Evolutionary conservation across 768 basidiomycete genomes (phyloP).

Genomic region (Lentinula edodes): DNA sequence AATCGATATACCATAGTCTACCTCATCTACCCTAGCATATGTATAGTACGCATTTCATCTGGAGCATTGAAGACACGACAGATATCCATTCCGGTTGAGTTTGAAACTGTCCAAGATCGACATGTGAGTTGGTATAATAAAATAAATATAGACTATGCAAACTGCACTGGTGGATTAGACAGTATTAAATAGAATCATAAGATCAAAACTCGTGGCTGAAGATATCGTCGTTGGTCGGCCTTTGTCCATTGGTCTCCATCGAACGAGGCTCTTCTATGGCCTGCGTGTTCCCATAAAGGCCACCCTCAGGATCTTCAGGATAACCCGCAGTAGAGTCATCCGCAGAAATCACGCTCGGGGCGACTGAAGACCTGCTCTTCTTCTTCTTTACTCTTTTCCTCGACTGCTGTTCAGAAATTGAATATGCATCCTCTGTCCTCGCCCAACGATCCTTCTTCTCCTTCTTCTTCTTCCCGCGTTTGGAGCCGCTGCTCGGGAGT

Average conservation of each 20-base stretch:
- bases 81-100: constrained; percentile 62
- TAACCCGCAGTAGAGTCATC: constrained; percentile 40
- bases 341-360: constrained; percentile 29
- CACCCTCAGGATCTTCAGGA: constrained; percentile 72
- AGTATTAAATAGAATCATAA: not conserved
- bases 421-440: constrained; percentile 80
- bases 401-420: constrained; percentile 38
- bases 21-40: constrained; percentile 66
- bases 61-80: constrained; percentile 88
- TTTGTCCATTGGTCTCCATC: constrained; percentile 7
- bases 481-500: constrained; percentile 29
- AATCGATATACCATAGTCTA: constrained; percentile 10
- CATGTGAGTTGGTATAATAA: constrained; percentile 9
- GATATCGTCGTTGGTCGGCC: constrained; percentile 40
- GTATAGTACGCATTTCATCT: constrained; percentile 87
- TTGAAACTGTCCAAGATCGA: constrained; percentile 59
- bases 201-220: constrained; percentile 63
- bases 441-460: constrained; percentile 88
- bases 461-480: constrained; percentile 55
- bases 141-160: not conserved
- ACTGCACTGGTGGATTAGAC: too few species aligned
- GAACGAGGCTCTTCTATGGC: not conserved
- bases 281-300: constrained; percentile 46
- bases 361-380: constrained; percentile 41
- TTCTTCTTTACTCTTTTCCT: constrained; percentile 62